A percentile compares a stretch with the other conserved stretches of the same genome.
These are phyloP conservation scores for Rosa hybrid DNA, from an alignment of 331 rosid species.

Conservation along the genomic window DNA sequence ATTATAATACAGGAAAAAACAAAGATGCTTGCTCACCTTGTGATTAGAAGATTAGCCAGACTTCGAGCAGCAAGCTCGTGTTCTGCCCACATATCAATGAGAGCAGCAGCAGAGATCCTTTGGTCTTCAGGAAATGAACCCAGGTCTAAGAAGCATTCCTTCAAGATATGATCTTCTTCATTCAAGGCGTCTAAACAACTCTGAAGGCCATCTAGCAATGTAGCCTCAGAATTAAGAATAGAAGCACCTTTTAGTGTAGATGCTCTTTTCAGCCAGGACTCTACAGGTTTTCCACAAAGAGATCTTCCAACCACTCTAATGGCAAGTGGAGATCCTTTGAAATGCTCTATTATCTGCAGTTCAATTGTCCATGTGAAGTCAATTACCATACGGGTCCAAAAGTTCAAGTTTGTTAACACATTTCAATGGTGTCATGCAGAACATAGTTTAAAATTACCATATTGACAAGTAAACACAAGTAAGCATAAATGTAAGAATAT, in stretches of 20 bases:
- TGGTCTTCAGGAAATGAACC: constrained; percentile 59
- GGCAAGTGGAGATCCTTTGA: constrained; percentile 51
- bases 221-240: constrained; percentile 22
- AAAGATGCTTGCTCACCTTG: constrained; percentile 40
- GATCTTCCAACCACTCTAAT: constrained; percentile 43
- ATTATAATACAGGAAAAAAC: not conserved
- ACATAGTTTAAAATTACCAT: not conserved
- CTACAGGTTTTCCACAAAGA: constrained; percentile 20
- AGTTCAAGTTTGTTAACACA: not conserved
- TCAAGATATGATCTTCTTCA: constrained; percentile 17
- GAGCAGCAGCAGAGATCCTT: constrained; percentile 52
- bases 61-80: constrained; percentile 31
- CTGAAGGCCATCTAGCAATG: constrained; percentile 39
- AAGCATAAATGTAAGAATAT: not conserved
- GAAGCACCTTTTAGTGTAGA: constrained; percentile 26
- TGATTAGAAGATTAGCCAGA: constrained; percentile 41
- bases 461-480: too few species aligned
- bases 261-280: constrained; percentile 36
- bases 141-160: constrained; percentile 64
- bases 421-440: not conserved
- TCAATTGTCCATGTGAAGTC: constrained; percentile 13
- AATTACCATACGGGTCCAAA: not conserved
- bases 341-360: constrained; percentile 54
- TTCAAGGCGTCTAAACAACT: constrained; percentile 41
- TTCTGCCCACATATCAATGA: constrained; percentile 65